These are phyloP conservation scores for Hordeum marinum DNA, from an alignment of 176 grass and related monocot species.

Conservation along the genomic window DNA sequence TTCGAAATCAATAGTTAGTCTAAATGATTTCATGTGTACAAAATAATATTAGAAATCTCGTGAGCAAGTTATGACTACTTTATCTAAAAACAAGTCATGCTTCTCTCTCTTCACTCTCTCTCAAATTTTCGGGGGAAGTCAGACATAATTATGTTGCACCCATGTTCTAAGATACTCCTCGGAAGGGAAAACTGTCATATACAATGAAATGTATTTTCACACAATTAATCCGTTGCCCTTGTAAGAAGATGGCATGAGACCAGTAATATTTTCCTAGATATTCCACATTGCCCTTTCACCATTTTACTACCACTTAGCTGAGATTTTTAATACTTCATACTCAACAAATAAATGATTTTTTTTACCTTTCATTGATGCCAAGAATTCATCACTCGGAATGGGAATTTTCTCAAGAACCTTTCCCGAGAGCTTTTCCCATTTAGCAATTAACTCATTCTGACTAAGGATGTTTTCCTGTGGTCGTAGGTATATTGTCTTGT, in stretches of 20 bases:
- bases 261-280: background rate
- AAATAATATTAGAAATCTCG: background rate
- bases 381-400: conserved; percentile 34
- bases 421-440: conserved; percentile 56
- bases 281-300: background rate
- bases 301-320: background rate
- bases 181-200: background rate
- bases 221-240: background rate
- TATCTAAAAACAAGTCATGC: background rate
- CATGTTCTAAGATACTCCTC: background rate
- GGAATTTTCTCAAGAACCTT: conserved; percentile 37
- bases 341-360: background rate
- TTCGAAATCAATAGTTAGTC: background rate
- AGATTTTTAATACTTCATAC: background rate
- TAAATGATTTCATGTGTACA: background rate
- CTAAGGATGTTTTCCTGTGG: conserved; percentile 45
- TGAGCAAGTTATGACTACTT: background rate
- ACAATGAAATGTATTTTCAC: too few species aligned
- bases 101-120: background rate
- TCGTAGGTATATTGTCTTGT: conserved; percentile 59
- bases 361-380: conserved; percentile 48
- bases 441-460: conserved; percentile 45
- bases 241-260: background rate
- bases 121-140: background rate
- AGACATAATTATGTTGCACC: background rate